phyloP scores from a whole-genome alignment of 768 basidiomycete species.

The Tephrocybe sp. region DNA sequence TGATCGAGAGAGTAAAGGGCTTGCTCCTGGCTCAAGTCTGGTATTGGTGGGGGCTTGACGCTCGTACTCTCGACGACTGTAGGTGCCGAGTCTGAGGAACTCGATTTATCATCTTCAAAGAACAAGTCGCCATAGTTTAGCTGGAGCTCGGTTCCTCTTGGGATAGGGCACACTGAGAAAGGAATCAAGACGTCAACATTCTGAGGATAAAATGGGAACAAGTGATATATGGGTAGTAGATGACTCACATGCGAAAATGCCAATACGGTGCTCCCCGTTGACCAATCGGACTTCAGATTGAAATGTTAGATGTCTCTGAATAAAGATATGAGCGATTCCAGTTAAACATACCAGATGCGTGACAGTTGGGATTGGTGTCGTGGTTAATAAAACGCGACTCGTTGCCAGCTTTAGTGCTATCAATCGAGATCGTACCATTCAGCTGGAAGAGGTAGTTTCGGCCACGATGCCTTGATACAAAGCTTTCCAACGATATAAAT shows the following conservation, averaged over 20 bases:
- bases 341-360: conserved; percentile 38
- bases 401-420: conserved; percentile 57
- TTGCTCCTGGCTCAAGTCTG: background rate
- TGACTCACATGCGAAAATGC: conserved; percentile 53
- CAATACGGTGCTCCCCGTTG: conserved; percentile 67
- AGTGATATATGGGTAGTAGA: background rate
- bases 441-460: conserved; percentile 65
- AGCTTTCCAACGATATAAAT: conserved; percentile 25
- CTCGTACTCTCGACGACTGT: background rate
- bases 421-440: conserved; percentile 45
- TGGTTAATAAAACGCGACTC: conserved; percentile 72
- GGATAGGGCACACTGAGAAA: conserved; percentile 34
- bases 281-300: conserved; percentile 47
- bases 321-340: background rate
- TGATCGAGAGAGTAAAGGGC: conserved; percentile 14
- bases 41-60: background rate
- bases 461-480: conserved; percentile 42
- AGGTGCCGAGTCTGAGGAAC: background rate
- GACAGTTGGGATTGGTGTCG: conserved; percentile 39
- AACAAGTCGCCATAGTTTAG: conserved; percentile 58
- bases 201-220: no score
- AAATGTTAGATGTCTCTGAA: background rate
- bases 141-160: conserved; percentile 46
- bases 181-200: background rate
- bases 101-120: conserved; percentile 27